Conservation (phyloP, 306 rosid species). For the Luffa aegyptiaca region DNA sequence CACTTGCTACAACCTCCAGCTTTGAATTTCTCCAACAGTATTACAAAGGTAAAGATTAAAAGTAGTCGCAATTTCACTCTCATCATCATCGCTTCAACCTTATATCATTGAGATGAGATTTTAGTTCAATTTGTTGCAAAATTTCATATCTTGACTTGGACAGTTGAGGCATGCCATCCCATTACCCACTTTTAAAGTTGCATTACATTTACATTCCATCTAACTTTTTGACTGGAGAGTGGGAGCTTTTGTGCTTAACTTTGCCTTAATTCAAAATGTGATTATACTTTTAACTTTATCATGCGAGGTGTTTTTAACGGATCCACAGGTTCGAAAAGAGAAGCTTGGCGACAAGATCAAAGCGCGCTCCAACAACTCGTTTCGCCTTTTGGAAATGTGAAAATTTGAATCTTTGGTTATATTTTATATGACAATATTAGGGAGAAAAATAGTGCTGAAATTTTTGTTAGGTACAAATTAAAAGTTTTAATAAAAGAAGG, state of each 20-base stretch:
- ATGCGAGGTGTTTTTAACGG: neutral
- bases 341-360: conserved; percentile 66
- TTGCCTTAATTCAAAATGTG: neutral
- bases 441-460: neutral
- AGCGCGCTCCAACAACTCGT: conserved; percentile 76
- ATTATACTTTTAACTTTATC: neutral
- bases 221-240: conserved; percentile 1
- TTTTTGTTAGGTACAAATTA: no score
- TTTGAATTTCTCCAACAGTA: neutral
- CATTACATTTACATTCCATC: neutral
- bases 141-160: no score
- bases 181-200: conserved; percentile 95
- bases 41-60: neutral
- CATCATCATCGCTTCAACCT: neutral
- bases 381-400: conserved; percentile 93
- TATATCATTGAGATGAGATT: no score
- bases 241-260: neutral
- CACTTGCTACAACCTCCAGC: neutral
- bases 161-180: conserved; percentile 53
- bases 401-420: neutral
- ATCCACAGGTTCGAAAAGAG: conserved; percentile 35
- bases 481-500: no score
- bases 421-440: neutral
- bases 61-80: neutral
- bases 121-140: no score